Evolutionary conservation across 805 yeast species (phyloP), one percentile per base, ranked within the genome.

Genomic region (Danielia reshetovae): DNA sequence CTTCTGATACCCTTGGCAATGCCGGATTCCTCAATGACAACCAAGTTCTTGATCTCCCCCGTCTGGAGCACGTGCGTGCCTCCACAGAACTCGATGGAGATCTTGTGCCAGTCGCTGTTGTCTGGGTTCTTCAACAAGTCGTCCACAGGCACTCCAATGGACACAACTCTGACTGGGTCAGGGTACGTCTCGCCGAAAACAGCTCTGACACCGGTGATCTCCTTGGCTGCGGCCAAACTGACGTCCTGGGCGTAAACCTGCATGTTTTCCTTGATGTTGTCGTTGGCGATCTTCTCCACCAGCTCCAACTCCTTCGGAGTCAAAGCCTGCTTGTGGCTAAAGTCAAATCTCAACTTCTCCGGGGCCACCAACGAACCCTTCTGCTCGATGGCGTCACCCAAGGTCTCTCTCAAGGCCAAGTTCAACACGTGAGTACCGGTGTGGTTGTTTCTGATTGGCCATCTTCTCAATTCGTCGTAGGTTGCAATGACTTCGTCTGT

Each of bases 121-220:
- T 67, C 50, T 48, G 97, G 96, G 50, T 79, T 70, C 5, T 72
- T 70, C 46, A 90, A 59, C 48, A 93, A 69, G 10, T 84, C 93
- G 17, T 85, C 88, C 28, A 93, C 88, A 30, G 96, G 80, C 26
- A 76, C 82, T 55, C 99, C 99, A 54, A 93, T 85, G 19, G 96
- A 85, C 31, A 93, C 97, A 49, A 93, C 98, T 60, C 98, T 81
- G 15, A 93, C 99, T 24, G 98, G 99, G 57, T 93, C 97, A 27
- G 99, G 99, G 57, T 93, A 93, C 3, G 96, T 87, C 71, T 93
- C 99, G 55, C 98, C 98, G 54, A 93, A 93, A 27, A 93, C 98
- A 37, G 98, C 98, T 66, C 98, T 85, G 30, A 93, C 79, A 19
- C 97, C 94, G 46, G 63, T 67, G 49, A 93, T 89, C 30, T 74